Conservation (phyloP, 768 basidiomycete genomes). For the Russula sp. region DNA sequence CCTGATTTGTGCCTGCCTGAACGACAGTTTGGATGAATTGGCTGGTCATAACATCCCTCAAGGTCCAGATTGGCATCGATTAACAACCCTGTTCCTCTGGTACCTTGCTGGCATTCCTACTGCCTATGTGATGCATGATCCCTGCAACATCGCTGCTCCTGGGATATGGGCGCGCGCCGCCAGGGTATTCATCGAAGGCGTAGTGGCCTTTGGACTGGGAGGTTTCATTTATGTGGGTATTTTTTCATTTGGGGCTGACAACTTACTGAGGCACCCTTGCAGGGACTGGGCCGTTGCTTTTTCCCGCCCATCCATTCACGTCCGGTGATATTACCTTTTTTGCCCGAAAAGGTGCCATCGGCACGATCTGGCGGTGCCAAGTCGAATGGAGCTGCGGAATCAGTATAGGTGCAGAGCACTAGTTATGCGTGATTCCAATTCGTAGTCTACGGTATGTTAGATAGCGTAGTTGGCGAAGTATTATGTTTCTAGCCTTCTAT, state of each 20-base stretch:
- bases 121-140: not conserved
- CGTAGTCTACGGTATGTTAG: not conserved
- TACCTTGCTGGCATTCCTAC: slow-evolving; percentile 5
- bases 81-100: not conserved
- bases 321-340: not conserved
- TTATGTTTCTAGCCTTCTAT: no score
- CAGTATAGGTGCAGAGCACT: not conserved
- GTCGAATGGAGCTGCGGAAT: not conserved
- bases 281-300: slow-evolving; percentile 6
- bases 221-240: slow-evolving; percentile 6
- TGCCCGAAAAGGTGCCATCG: not conserved
- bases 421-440: not conserved
- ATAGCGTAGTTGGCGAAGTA: no score
- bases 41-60: not conserved
- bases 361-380: not conserved
- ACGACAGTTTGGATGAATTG: not conserved
- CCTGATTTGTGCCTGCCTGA: not conserved
- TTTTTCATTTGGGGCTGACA: not conserved
- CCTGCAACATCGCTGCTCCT: slow-evolving; percentile 1
- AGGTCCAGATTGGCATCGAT: slow-evolving; percentile 7
- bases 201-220: slow-evolving; percentile 9
- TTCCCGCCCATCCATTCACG: not conserved
- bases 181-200: slow-evolving; percentile 11
- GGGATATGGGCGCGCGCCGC: slow-evolving; percentile 2
- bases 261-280: not conserved